phyloP scores from a whole-genome alignment of 2,329 filamentous ascomycete genomes.

The Ramularia endophylla region DNA sequence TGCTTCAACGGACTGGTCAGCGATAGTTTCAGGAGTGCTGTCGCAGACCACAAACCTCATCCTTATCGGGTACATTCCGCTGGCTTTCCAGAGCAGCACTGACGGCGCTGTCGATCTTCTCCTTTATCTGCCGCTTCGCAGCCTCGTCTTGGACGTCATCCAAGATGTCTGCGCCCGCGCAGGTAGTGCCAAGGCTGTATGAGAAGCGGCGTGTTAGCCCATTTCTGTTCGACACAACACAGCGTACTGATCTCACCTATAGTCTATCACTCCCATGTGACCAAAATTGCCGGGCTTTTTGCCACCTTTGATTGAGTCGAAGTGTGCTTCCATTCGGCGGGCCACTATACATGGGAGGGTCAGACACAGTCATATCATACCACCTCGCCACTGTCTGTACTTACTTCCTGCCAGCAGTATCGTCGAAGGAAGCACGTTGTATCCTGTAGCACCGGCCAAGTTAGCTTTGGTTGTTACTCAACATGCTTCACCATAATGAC shows the following conservation, averaged over 20 bases:
- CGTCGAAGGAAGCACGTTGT: conserved; percentile 54
- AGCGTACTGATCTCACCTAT: too few relatives aligned
- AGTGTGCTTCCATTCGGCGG: conserved; percentile 53
- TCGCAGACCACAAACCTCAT: neutral
- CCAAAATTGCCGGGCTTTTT: conserved; percentile 33
- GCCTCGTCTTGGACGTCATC: conserved; percentile 52
- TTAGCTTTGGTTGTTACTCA: neutral
- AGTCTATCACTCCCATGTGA: conserved; percentile 32
- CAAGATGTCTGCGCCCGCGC: conserved; percentile 43
- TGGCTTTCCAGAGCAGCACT: conserved; percentile 10
- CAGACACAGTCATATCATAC: neutral
- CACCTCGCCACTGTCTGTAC: neutral
- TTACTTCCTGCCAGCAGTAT: conserved; percentile 50
- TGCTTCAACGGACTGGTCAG: too few relatives aligned
- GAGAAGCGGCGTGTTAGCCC: conserved; percentile 54
- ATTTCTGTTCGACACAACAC: too few relatives aligned
- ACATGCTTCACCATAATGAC: too few relatives aligned
- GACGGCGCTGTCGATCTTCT: conserved; percentile 33
- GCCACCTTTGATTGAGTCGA: conserved; percentile 33
- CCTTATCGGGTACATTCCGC: conserved; percentile 5
- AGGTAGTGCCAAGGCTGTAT: conserved; percentile 52
- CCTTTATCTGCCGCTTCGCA: conserved; percentile 49
- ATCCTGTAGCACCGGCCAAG: conserved; percentile 42
- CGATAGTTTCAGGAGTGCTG: too few relatives aligned
- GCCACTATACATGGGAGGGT: conserved; percentile 36